phyloP scores from a whole-genome alignment of 73 alveolate genomes.

The Paramecium sonneborni region DNA sequence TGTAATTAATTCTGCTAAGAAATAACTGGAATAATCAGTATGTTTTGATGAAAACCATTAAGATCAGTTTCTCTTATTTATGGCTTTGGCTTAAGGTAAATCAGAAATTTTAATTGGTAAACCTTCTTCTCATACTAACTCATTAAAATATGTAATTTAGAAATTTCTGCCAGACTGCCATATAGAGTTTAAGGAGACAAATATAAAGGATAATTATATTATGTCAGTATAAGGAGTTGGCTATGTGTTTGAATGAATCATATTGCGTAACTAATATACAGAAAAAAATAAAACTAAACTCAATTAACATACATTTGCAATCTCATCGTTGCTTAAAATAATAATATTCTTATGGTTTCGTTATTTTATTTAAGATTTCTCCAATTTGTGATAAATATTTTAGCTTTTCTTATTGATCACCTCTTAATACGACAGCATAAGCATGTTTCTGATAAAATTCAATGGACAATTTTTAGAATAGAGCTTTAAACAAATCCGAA shows the following conservation, averaged over 20 bases:
- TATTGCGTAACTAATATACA: not conserved
- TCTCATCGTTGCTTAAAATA: constrained; percentile 30
- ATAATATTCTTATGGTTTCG: constrained; percentile 38
- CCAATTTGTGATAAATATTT: constrained; percentile 8
- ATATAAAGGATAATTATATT: not conserved
- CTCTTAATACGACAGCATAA: not conserved
- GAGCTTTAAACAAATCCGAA: not conserved
- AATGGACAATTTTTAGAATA: not conserved
- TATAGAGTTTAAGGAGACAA: not conserved
- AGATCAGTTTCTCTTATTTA: not conserved
- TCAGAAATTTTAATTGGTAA: not conserved
- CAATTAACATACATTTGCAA: not conserved
- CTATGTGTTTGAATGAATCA: not conserved
- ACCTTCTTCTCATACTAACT: not conserved
- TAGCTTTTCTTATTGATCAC: not conserved
- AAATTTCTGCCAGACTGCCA: not conserved
- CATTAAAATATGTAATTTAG: not conserved
- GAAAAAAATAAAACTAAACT: not conserved
- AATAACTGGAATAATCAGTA: not conserved
- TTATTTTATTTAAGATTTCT: constrained; percentile 23
- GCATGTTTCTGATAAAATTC: constrained; percentile 35
- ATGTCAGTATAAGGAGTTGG: not conserved
- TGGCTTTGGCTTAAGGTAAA: not conserved
- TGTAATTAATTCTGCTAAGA: not conserved
- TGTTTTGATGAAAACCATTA: not conserved